A percentile compares a stretch with the other conserved stretches of the same genome.
phyloP scores from a whole-genome alignment of 768 basidiomycete genomes.

The Serendipita indica region DNA sequence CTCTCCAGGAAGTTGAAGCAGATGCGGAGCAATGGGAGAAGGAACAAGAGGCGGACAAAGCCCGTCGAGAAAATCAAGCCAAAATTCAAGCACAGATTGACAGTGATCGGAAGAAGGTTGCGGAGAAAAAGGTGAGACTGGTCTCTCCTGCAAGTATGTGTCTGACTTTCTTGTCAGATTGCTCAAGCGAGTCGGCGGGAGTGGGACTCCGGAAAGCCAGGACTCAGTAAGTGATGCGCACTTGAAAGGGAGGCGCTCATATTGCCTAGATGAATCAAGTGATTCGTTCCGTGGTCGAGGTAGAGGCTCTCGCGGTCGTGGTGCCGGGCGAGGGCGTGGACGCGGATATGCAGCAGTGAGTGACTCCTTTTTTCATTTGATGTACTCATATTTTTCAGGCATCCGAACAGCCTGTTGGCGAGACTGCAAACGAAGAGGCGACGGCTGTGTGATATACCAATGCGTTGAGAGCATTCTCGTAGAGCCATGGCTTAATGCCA shows the following conservation, averaged over 20 bases:
- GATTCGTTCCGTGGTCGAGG: background rate
- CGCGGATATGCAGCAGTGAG: background rate
- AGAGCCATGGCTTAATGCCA: too few species aligned
- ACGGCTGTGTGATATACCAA: too few species aligned
- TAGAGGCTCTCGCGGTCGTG: background rate
- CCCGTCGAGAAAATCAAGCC: conserved; percentile 23
- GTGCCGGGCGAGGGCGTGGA: background rate
- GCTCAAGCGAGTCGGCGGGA: conserved; percentile 52
- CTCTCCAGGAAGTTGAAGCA: conserved; percentile 54
- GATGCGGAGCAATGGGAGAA: conserved; percentile 61
- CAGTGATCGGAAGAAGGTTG: conserved; percentile 25
- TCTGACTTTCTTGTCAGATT: background rate
- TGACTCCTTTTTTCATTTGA: too few species aligned
- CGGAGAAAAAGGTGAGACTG: background rate
- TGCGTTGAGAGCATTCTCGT: too few species aligned
- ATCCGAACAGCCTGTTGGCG: too few species aligned
- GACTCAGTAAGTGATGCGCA: conserved; percentile 1
- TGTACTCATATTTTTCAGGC: too few species aligned
- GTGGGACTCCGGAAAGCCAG: conserved; percentile 64
- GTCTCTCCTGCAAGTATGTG: background rate
- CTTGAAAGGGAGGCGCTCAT: background rate
- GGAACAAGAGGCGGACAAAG: conserved; percentile 8
- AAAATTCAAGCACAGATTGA: conserved; percentile 58
- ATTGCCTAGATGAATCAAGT: background rate
- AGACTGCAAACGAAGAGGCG: too few species aligned